Conservation (phyloP, 2,329 filamentous ascomycete genomes). For the Fusarium subtropicale region DNA sequence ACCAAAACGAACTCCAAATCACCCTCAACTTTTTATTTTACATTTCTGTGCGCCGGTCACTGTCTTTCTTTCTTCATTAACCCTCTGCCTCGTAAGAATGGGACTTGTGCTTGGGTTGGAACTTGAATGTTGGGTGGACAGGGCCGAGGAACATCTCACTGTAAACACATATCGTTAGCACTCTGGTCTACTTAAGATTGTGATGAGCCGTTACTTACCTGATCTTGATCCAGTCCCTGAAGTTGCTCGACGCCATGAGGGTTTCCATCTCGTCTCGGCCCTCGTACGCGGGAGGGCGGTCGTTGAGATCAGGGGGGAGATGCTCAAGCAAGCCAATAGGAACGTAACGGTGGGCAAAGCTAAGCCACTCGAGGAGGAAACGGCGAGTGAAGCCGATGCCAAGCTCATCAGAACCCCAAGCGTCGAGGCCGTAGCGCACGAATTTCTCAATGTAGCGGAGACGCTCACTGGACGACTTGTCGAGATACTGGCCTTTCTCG, state of each 20-base stretch:
- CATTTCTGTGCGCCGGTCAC: neutral
- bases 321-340: conserved; percentile 89
- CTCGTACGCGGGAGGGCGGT: conserved; percentile 84
- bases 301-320: conserved; percentile 88
- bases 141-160: conserved; percentile 99
- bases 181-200: neutral
- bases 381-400: conserved; percentile 90
- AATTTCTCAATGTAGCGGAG: conserved; percentile 90
- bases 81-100: conserved; percentile 87
- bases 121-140: conserved; percentile 89
- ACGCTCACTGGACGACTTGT: conserved; percentile 91
- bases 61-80: conserved; percentile 48
- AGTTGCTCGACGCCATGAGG: conserved; percentile 89
- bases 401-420: conserved; percentile 95
- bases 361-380: conserved; percentile 95
- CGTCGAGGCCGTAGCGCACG: conserved; percentile 87
- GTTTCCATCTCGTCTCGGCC: conserved; percentile 94
- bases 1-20: conserved; percentile 4
- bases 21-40: neutral
- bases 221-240: conserved; percentile 98
- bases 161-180: conserved; percentile 35
- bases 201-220: conserved; percentile 69
- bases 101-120: conserved; percentile 97
- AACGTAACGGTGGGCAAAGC: conserved; percentile 92
- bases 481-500: conserved; percentile 88